Evolutionary conservation across 2,329 filamentous ascomycete species (phyloP).

Genomic region (Tolypocladium ovalisporum): DNA sequence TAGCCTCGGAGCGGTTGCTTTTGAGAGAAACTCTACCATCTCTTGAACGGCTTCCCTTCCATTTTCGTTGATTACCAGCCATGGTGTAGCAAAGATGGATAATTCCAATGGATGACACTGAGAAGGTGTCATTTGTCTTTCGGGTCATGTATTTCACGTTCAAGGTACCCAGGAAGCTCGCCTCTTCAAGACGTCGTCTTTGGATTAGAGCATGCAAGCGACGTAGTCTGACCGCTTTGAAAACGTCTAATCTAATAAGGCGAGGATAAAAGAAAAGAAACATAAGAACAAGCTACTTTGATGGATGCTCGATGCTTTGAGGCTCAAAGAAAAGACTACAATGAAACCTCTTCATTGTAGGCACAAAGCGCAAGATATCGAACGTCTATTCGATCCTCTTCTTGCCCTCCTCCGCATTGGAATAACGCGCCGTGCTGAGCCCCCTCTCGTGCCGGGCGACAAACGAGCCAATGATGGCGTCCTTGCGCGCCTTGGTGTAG

Average conservation of each 20-base stretch:
- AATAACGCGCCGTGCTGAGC: constrained; percentile 69
- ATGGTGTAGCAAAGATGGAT: neutral
- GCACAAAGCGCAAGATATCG: neutral
- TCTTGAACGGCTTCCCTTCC: neutral
- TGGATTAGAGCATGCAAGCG: neutral
- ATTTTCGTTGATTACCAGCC: neutral
- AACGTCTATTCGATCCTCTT: constrained; percentile 79
- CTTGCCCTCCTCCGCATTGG: constrained; percentile 92
- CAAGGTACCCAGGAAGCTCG: neutral
- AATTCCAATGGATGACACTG: neutral
- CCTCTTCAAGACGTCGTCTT: neutral
- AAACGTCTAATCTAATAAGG: neutral
- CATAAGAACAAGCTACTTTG: no score
- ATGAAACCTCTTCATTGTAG: no score
- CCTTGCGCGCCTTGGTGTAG: constrained; percentile 69
- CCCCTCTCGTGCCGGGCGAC: constrained; percentile 64
- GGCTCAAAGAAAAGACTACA: no score
- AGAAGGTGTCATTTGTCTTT: neutral
- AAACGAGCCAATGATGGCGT: constrained; percentile 68
- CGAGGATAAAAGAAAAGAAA: neutral
- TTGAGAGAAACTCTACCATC: neutral
- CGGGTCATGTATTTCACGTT: neutral
- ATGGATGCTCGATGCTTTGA: no score
- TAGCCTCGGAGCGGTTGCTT: neutral
- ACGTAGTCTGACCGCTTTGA: neutral